phyloP scores from a whole-genome alignment of 106 monocot genomes.

The Dendrobium officinale region DNA sequence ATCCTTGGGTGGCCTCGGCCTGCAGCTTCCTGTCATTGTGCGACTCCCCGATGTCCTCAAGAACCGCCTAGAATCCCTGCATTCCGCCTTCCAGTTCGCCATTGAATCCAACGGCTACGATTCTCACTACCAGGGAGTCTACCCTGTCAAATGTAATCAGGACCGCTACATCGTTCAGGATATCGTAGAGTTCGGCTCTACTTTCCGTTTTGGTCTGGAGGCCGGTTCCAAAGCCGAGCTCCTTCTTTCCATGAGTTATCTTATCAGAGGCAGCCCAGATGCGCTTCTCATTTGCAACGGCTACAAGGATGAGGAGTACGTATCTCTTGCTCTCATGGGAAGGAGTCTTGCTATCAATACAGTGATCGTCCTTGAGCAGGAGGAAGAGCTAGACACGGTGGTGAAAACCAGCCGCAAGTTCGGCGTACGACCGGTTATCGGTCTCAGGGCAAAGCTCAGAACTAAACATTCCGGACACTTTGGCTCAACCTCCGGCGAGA shows the following conservation, averaged over 20 bases:
- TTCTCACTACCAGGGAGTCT: slow-evolving; percentile 80
- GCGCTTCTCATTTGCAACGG: slow-evolving; percentile 94
- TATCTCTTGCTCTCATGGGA: slow-evolving; percentile 68
- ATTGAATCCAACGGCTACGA: slow-evolving; percentile 62
- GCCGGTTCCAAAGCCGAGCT: slow-evolving; percentile 97
- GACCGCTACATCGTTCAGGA: slow-evolving; percentile 83
- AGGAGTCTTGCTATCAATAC: slow-evolving; percentile 61
- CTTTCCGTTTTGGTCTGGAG: slow-evolving; percentile 83
- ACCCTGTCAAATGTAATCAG: slow-evolving; percentile 97
- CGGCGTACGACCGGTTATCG: slow-evolving; percentile 59
- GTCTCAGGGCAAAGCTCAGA: slow-evolving; percentile 69
- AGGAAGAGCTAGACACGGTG: slow-evolving; percentile 66
- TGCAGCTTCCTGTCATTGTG: slow-evolving; percentile 74
- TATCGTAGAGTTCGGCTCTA: slow-evolving; percentile 61
- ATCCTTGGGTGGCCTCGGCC: slow-evolving; percentile 59
- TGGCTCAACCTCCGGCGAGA: slow-evolving; percentile 75
- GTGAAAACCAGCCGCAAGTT: slow-evolving; percentile 31
- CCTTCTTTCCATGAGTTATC: slow-evolving; percentile 86
- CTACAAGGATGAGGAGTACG: slow-evolving; percentile 93
- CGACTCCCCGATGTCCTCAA: slow-evolving; percentile 88
- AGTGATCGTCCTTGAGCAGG: slow-evolving; percentile 75
- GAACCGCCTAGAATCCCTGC: slow-evolving; percentile 70
- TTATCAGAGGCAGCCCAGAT: slow-evolving; percentile 52
- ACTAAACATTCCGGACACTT: slow-evolving; percentile 76
- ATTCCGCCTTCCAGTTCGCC: slow-evolving; percentile 77